These are phyloP conservation scores for Daldinia sp. DNA, from an alignment of 2,329 filamentous ascomycete species.

Conservation along the genomic window DNA sequence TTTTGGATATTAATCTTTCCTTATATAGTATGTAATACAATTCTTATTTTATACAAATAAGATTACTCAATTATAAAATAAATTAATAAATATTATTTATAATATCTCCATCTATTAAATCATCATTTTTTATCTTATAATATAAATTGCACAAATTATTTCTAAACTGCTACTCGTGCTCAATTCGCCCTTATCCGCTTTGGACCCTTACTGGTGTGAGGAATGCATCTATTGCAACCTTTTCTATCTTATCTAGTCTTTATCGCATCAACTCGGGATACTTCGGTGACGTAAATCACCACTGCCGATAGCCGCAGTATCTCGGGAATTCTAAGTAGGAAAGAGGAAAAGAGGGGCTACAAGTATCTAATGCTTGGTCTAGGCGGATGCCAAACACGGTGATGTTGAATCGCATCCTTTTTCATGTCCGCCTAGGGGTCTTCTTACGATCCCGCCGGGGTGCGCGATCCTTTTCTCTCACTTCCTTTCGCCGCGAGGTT, in stretches of 20 bases:
- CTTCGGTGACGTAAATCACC: neutral
- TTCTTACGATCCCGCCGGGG: neutral
- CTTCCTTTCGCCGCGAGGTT: slow-evolving; percentile 56
- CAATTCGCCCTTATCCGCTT: neutral
- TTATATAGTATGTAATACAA: too few relatives aligned
- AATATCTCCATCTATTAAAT: slow-evolving; percentile 2
- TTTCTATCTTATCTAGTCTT: slow-evolving; percentile 1
- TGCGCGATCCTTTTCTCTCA: slow-evolving; percentile 58
- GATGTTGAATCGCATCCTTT: slow-evolving; percentile 19
- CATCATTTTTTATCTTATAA: neutral
- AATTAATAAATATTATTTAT: slow-evolving; percentile 6
- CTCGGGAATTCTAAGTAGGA: neutral
- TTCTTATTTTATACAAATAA: too few relatives aligned
- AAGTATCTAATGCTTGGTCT: neutral
- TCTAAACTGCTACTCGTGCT: slow-evolving; percentile 8
- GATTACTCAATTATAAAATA: slow-evolving; percentile 24
- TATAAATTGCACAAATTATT: neutral
- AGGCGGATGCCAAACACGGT: neutral
- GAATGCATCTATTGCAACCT: slow-evolving; percentile 24
- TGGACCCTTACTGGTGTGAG: neutral
- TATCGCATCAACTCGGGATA: neutral
- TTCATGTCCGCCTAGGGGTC: neutral
- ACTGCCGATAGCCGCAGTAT: neutral
- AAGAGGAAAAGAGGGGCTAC: neutral
- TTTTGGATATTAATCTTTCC: too few relatives aligned